Evolutionary conservation across 2,329 filamentous ascomycete genomes (phyloP), one percentile per base, ranked within the genome.

Genomic region (Lasiodiplodia citricola): DNA sequence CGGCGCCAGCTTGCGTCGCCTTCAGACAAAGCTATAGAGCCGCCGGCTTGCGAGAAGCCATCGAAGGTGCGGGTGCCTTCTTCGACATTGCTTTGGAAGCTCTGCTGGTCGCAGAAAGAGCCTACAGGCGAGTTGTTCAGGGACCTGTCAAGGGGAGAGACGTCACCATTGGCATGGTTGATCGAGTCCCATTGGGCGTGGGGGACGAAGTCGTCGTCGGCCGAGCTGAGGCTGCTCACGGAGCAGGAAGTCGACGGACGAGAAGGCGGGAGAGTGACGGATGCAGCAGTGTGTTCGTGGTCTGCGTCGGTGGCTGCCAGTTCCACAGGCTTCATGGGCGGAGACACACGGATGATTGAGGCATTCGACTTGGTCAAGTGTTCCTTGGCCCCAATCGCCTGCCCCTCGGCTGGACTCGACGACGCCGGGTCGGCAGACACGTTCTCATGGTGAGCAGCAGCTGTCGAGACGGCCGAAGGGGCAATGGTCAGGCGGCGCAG

Each of bases 361-460:
- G 44, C 44, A 31, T 52, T 64, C 13, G 60, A 64, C 14, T 64
- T 64, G 31, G 28, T 67, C 25, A 67, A 51, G 23, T 67, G 65
- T n/a, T 67, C 54, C 38, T 58, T 58, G 28, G 65, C 65, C 11
- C 52, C 65, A 18, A 50, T 58, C 38, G 23, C 38, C 28, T 58
- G 54, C 21, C 25, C 7, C 25, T 58, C 44, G 7, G 41, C 54
- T 1, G 65, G 65, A 35, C 38, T 58, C 16, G 65, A 50, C 2
- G 65, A 67, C 1, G 41, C 31, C 18, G 65, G 54, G 7, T 35
- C 37, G 25, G 65, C 65, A 4, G 54, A 58, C 25, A 67, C 65
- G 58, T 67, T 67, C 31, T 67, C 65, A 13, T 44, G 54, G 5
- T 67, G 65, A 10, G 65, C 51, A 5, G 52, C 25, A 2, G 65